phyloP scores from a whole-genome alignment of 805 yeast species.

The Debaryomyces maramus region DNA sequence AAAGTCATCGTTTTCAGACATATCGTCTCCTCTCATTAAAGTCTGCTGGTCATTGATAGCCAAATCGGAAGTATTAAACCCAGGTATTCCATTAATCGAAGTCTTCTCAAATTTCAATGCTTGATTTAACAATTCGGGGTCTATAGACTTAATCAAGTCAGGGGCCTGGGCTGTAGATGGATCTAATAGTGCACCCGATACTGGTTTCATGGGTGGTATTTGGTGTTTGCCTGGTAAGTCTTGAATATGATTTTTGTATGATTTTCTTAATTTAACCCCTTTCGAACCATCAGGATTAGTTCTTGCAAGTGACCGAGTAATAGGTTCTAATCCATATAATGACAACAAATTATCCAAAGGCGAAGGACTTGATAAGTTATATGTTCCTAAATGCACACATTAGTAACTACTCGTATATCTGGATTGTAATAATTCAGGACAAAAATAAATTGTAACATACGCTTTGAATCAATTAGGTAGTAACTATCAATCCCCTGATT shows the following conservation, averaged over 20 bases:
- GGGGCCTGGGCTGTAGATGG: conserved; percentile 41
- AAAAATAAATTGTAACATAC: conserved; percentile 13
- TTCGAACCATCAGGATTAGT: conserved; percentile 84
- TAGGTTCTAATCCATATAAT: conserved; percentile 62
- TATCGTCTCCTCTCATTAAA: conserved; percentile 41
- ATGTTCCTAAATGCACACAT: conserved; percentile 23
- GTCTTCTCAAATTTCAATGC: conserved; percentile 65
- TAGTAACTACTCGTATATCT: background rate
- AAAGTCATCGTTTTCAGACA: conserved; percentile 38
- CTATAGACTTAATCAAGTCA: conserved; percentile 49
- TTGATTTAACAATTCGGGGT: conserved; percentile 45
- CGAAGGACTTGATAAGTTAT: conserved; percentile 57
- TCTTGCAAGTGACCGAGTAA: conserved; percentile 83
- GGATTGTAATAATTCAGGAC: background rate
- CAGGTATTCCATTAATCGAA: conserved; percentile 70
- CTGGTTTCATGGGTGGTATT: conserved; percentile 49
- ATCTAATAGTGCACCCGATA: conserved; percentile 37
- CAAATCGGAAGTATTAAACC: conserved; percentile 66
- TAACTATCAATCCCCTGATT: conserved; percentile 11
- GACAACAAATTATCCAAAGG: conserved; percentile 70
- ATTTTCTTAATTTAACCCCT: conserved; percentile 89
- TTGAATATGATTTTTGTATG: conserved; percentile 88
- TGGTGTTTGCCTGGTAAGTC: conserved; percentile 82
- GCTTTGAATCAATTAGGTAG: conserved; percentile 20
- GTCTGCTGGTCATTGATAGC: conserved; percentile 56